Percentiles rank a stretch among this genome's conserved stretches.
Evolutionary conservation across 345 rosid genomes (phyloP).

Genomic region (Dovyalis caffra): DNA sequence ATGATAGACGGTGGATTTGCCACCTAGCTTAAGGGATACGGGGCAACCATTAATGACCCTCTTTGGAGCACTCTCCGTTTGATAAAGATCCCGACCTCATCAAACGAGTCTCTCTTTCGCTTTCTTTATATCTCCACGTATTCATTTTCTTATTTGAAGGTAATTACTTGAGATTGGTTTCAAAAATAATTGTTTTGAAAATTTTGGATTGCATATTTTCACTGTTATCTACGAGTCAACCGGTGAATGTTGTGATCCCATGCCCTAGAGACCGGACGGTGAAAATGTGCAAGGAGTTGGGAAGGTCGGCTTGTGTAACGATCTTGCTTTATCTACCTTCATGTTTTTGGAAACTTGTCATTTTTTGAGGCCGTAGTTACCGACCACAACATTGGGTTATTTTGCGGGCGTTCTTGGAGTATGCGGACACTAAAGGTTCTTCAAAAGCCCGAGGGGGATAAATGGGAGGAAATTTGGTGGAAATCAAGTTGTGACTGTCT

Average conservation of each 20-base stretch:
- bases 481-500: constrained; percentile 72
- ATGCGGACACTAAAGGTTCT: constrained; percentile 60
- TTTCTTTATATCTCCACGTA: neutral
- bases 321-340: neutral
- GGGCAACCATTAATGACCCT: constrained; percentile 83
- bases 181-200: neutral
- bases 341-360: neutral
- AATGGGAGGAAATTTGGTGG: constrained; percentile 87
- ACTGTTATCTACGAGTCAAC: constrained; percentile 62
- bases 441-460: constrained; percentile 63
- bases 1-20: constrained; percentile 95
- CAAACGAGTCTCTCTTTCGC: constrained; percentile 39
- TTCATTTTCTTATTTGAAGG: too few species aligned
- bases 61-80: constrained; percentile 90
- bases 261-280: constrained; percentile 65
- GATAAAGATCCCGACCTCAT: constrained; percentile 72
- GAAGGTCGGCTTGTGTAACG: constrained; percentile 13
- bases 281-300: constrained; percentile 32
- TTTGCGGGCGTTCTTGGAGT: constrained; percentile 79
- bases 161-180: constrained; percentile 29
- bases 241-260: constrained; percentile 79
- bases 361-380: neutral
- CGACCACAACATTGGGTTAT: neutral
- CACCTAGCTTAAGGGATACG: constrained; percentile 81
- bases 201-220: constrained; percentile 43